phyloP scores from a whole-genome alignment of 2,329 filamentous ascomycete species.

The Penicillium sp. region DNA sequence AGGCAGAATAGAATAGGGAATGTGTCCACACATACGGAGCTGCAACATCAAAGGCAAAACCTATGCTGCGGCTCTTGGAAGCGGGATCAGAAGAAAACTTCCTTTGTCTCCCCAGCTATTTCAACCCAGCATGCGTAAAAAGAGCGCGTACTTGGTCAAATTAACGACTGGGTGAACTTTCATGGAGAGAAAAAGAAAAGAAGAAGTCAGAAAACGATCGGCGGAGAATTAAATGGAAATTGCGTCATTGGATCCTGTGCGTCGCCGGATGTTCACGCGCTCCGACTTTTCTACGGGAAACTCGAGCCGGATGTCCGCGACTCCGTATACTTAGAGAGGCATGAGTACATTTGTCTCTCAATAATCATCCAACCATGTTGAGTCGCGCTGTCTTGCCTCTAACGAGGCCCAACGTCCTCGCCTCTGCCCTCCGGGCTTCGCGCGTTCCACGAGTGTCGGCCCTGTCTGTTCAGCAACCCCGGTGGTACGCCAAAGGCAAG shows the following conservation, averaged over 20 bases:
- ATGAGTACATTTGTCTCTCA: slow-evolving; percentile 4
- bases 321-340: slow-evolving; percentile 1
- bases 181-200: slow-evolving; percentile 44
- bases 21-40: slow-evolving; percentile 53
- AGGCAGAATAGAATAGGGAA: slow-evolving; percentile 15
- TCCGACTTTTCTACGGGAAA: slow-evolving; percentile 33
- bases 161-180: slow-evolving; percentile 61
- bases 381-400: slow-evolving; percentile 48
- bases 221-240: slow-evolving; percentile 9
- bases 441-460: slow-evolving; percentile 37
- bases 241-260: slow-evolving; percentile 27
- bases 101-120: slow-evolving; percentile 53
- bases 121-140: slow-evolving; percentile 61
- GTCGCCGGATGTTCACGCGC: slow-evolving; percentile 22
- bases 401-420: slow-evolving; percentile 42
- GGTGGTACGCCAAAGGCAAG: slow-evolving; percentile 43
- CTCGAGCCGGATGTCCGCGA: slow-evolving; percentile 11
- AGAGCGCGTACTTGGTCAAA: slow-evolving; percentile 58
- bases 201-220: slow-evolving; percentile 18
- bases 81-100: slow-evolving; percentile 42
- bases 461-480: slow-evolving; percentile 33
- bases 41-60: slow-evolving; percentile 45
- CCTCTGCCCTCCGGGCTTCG: slow-evolving; percentile 36
- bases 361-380: slow-evolving; percentile 39
- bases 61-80: slow-evolving; percentile 53